Evolutionary conservation across 257 asterid species (phyloP), one percentile per base, ranked within the genome.

Genomic region (Penstemon newberryi): DNA sequence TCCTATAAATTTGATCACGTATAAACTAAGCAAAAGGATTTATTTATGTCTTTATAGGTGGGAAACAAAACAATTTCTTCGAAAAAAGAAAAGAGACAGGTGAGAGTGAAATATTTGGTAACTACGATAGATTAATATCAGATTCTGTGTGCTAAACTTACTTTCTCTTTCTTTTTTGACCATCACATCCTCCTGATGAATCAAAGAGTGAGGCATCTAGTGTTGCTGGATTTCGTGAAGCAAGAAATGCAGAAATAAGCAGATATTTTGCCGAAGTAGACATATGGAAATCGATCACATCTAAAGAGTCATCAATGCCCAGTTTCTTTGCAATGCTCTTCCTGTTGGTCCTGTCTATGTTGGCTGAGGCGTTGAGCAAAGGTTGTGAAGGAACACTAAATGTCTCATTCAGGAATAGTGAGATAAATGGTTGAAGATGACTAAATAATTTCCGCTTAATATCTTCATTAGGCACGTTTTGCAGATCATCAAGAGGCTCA

Each of bases 211-310:
- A 85, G 43, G 95, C 98, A 73, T 91, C 99, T 54, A 94, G 98
- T 19, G 99, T 94, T 52, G 99, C 98, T 43, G 99, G 98, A 79
- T 94, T 94, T 82, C 92, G 82, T 59, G 99, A 94, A 70, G 99
- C 95, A 75, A 94, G 88, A 80, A 89, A 94, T 65, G 96, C 96
- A 66, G 95, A 91, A 78, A 94, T 83, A 55, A 94, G 96, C 64
- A 91, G 87, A 83, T 89, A 94, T 44, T 85, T 94, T 41, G 96
- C 91, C 73, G 95, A 86, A 73, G 81, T 82, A 56, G 99, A 89
- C 96, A 94, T 85, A 70, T 89, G 95, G 75, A 91, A 84, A 75
- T 84, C 95, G 6, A 84, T 75, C 74, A 63, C 90, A 77, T 76
- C 83, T 46, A 70, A 67, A 70, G 80, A 57, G 76, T 73, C 93